Base-by-base conservation (phyloP, 1,284 basidiomycete genomes). In the Mrakiaceae sp. region DNA sequence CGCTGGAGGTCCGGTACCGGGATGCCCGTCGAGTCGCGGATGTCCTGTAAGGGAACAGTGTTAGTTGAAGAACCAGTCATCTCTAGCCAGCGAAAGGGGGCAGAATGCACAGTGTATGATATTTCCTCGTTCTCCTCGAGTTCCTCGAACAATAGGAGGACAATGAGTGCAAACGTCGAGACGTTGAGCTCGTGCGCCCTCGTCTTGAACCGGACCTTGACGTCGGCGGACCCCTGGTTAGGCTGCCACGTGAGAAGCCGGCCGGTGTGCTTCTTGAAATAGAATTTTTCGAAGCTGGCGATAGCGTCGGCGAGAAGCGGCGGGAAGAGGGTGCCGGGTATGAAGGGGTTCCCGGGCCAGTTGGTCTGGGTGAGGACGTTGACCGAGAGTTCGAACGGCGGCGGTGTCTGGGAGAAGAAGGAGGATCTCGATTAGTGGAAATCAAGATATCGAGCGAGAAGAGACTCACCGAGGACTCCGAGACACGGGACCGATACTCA, bases 191-290 rank as follows among this genome's bases (percentile, higher is more conserved):
- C 96, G 73, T 98, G 91, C 63, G 81, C 84, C 67, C 84, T 79
- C 12, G 81, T 73, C 71, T 87, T 91, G 81, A 98, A 98, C 7
- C 81, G 77, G 5, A 89, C 87, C 59, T 84, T 83, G 50, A 98
- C 85, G 72, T 99, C 96, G 4, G 88, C 95, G 69, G 85, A 92
- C 11, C 96, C 96, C 61, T 94, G 79, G n/a, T 87, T 85, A 7
- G 90, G 85, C 75, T 97, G 92, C 94, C 94, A 98, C 8, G 89
- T 91, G 67, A 99, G 77, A 51, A 91, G 83, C 62, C 96, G 82
- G 49, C 96, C 96, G 44, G 85, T 87, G 77, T 98, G 95, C 68
- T 87, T 82, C 16, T 84, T 83, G 62, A 92, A 82, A 76, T 98
- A 99, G 76, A 90, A 98, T 66, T 83, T 82, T 73, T 97, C 90